phyloP scores from a whole-genome alignment of 345 rosid genomes.

The Populus deltoides region DNA sequence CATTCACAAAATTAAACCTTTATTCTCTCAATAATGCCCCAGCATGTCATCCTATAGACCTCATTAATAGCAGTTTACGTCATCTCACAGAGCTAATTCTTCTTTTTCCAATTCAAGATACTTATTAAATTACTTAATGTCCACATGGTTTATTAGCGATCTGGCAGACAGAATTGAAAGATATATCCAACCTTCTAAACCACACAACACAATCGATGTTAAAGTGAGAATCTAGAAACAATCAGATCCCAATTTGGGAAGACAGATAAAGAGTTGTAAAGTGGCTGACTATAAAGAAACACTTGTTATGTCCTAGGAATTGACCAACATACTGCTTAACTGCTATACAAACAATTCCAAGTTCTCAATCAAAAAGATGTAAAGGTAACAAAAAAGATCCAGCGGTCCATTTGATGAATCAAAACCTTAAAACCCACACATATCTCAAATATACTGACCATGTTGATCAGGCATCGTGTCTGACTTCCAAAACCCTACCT shows the following conservation, averaged over 20 bases:
- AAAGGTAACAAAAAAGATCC: neutral
- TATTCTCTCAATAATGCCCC: neutral
- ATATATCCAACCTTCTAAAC: neutral
- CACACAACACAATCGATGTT: neutral
- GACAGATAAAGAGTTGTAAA: neutral
- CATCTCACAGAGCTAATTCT: neutral
- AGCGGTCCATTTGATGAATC: neutral
- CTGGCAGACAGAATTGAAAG: neutral
- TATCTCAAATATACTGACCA: conserved; percentile 32
- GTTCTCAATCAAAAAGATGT: neutral
- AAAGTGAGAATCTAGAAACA: neutral
- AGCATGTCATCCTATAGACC: neutral
- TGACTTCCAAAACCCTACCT: conserved; percentile 48
- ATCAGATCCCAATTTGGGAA: neutral
- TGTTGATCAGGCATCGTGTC: conserved; percentile 31
- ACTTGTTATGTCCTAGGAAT: neutral
- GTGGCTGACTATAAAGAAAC: neutral
- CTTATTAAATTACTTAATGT: neutral
- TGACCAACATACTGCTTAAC: neutral
- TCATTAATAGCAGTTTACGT: neutral
- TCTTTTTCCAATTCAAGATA: neutral
- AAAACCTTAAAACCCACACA: neutral
- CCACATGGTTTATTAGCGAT: neutral
- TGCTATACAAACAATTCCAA: neutral
- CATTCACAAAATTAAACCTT: neutral